A percentile compares a stretch with the other conserved stretches of the same genome.
phyloP scores from a whole-genome alignment of 306 rosid genomes.

The Carpinus fangiana region DNA sequence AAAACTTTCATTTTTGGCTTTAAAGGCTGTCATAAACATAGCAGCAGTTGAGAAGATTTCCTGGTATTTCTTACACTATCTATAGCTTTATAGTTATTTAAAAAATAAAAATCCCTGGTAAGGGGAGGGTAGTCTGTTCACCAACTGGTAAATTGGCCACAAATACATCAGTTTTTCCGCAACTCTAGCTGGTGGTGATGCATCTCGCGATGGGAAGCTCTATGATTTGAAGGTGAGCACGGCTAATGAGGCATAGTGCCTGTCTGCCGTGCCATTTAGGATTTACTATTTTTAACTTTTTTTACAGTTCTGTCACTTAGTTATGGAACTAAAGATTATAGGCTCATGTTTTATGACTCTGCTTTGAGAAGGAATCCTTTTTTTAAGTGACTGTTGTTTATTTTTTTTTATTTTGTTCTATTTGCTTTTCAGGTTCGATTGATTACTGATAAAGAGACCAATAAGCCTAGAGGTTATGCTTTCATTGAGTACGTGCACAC shows the following conservation, averaged over 20 bases:
- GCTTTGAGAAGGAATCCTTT: constrained; percentile 27
- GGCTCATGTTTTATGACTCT: not conserved
- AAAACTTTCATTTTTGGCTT: constrained; percentile 62
- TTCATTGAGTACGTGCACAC: constrained; percentile 95
- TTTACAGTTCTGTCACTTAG: constrained; percentile 12
- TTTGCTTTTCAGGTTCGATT: constrained; percentile 68
- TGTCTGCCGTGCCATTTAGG: constrained; percentile 99
- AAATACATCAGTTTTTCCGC: constrained; percentile 82
- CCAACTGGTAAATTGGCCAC: constrained; percentile 88
- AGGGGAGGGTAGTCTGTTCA: constrained; percentile 82
- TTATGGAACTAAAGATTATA: constrained; percentile 14
- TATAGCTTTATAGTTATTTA: constrained; percentile 46
- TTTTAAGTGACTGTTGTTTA: constrained; percentile 29
- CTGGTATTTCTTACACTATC: constrained; percentile 68
- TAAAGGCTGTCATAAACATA: constrained; percentile 61
- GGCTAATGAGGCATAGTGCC: constrained; percentile 99
- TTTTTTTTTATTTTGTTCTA: constrained; percentile 17
- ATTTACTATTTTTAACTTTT: constrained; percentile 40
- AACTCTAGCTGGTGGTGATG: constrained; percentile 98
- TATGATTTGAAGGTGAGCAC: constrained; percentile 99
- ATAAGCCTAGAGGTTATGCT: constrained; percentile 91
- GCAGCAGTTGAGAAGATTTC: constrained; percentile 69
- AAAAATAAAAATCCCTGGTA: constrained; percentile 80
- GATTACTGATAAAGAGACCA: constrained; percentile 65
- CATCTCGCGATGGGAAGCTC: constrained; percentile 88